These are phyloP conservation scores for Phytopythium delawarense DNA, from an alignment of 352 stramenopile genomes.

Conservation along the genomic window DNA sequence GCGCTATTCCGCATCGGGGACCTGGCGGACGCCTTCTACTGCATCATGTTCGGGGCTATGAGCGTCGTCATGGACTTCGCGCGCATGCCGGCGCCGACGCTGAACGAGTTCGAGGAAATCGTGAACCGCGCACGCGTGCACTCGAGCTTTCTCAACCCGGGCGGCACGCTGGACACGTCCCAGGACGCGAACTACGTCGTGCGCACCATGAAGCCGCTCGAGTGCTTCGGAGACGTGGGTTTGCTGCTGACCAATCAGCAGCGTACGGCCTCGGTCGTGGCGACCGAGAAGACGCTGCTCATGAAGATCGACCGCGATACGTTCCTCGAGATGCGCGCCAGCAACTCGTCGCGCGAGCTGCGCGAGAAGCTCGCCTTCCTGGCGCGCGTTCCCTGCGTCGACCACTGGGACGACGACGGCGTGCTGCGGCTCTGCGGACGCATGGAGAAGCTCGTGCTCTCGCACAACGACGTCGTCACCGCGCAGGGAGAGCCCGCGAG, in stretches of 20 bases:
- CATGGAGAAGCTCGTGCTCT: constrained; percentile 55
- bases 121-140: constrained; percentile 63
- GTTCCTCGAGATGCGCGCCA: constrained; percentile 56
- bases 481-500: constrained; percentile 48
- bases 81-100: constrained; percentile 53
- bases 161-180: constrained; percentile 30
- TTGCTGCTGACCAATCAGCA: constrained; percentile 50
- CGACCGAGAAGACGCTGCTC: constrained; percentile 58
- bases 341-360: constrained; percentile 49
- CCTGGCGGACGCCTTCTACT: constrained; percentile 68
- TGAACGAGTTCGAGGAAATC: constrained; percentile 73
- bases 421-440: constrained; percentile 50
- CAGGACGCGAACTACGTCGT: constrained; percentile 58
- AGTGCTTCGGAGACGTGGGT: constrained; percentile 71
- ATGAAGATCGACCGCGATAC: constrained; percentile 68
- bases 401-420: constrained; percentile 61
- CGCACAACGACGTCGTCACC: constrained; percentile 66
- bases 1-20: constrained; percentile 70
- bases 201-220: constrained; percentile 52
- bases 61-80: constrained; percentile 74
- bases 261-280: constrained; percentile 63
- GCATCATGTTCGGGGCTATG: constrained; percentile 68
- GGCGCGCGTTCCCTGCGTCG: constrained; percentile 31
- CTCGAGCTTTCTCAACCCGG: constrained; percentile 60
- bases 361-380: constrained; percentile 68